These are phyloP conservation scores for Tetrapisispora phaffii DNA, from an alignment of 805 yeast species.

Conservation along the genomic window DNA sequence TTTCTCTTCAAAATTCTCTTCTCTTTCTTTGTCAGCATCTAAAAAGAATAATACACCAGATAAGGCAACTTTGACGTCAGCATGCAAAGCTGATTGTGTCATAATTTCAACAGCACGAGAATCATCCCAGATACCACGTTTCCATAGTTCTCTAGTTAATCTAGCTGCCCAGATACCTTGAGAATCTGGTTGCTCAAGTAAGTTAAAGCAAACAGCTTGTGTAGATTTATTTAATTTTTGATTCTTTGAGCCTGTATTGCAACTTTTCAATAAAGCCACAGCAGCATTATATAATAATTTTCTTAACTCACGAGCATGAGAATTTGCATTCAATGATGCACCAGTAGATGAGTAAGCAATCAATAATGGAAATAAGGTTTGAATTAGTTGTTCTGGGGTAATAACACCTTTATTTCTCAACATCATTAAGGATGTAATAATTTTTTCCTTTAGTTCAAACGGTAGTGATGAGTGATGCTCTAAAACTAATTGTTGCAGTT, in stretches of 20 bases:
- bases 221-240: slow-evolving; percentile 83
- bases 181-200: slow-evolving; percentile 68
- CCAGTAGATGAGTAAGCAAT: slow-evolving; percentile 48
- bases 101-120: slow-evolving; percentile 92
- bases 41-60: slow-evolving; percentile 87
- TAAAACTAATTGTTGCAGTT: slow-evolving; percentile 54
- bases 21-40: slow-evolving; percentile 78
- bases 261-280: slow-evolving; percentile 66
- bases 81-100: slow-evolving; percentile 90
- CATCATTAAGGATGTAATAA: slow-evolving; percentile 82
- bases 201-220: slow-evolving; percentile 82
- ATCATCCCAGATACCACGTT: slow-evolving; percentile 98
- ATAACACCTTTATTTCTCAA: slow-evolving; percentile 77
- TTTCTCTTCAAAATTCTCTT: slow-evolving; percentile 67
- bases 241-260: slow-evolving; percentile 81
- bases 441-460: slow-evolving; percentile 83
- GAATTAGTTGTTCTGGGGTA: slow-evolving; percentile 69
- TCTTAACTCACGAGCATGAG: slow-evolving; percentile 73
- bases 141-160: slow-evolving; percentile 90
- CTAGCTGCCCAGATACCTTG: slow-evolving; percentile 96
- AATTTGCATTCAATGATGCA: slow-evolving; percentile 36
- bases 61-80: slow-evolving; percentile 73
- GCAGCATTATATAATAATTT: slow-evolving; percentile 73
- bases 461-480: slow-evolving; percentile 74
- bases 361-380: slow-evolving; percentile 79